These are phyloP conservation scores for Henckelia pumila DNA, from an alignment of 257 asterid species.

Conservation along the genomic window DNA sequence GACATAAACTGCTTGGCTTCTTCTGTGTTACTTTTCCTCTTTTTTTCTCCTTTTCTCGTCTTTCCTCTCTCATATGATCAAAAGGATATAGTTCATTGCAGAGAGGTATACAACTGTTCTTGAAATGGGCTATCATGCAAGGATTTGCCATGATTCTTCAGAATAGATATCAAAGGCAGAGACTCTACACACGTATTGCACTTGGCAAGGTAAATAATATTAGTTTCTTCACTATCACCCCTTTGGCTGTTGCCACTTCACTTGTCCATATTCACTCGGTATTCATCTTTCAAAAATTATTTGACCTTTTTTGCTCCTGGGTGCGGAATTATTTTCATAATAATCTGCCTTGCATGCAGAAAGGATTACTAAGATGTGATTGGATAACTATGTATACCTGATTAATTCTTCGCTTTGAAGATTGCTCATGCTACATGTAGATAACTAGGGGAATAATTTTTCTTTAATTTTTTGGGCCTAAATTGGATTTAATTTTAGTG, in stretches of 20 bases:
- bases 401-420: neutral
- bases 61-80: conserved; percentile 16
- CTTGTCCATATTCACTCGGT: neutral
- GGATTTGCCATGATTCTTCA: conserved; percentile 95
- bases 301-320: conserved; percentile 8
- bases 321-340: conserved; percentile 1
- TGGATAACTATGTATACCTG: conserved; percentile 11
- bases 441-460: neutral
- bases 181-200: conserved; percentile 95
- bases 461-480: neutral
- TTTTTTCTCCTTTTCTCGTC: neutral
- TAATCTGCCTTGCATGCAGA: conserved; percentile 1
- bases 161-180: conserved; percentile 88
- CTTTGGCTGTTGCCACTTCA: conserved; percentile 11
- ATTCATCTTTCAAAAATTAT: conserved; percentile 1
- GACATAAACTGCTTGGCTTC: conserved; percentile 13
- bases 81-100: conserved; percentile 37
- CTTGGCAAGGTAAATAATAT: conserved; percentile 70
- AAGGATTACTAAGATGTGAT: conserved; percentile 18
- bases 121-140: conserved; percentile 97
- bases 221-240: conserved; percentile 20
- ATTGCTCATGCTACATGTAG: conserved; percentile 4
- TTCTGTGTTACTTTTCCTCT: conserved; percentile 6
- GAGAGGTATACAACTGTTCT: conserved; percentile 74
- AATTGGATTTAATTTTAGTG: neutral